phyloP scores from a whole-genome alignment of 768 basidiomycete genomes.

The Guyanaporus albipodus region DNA sequence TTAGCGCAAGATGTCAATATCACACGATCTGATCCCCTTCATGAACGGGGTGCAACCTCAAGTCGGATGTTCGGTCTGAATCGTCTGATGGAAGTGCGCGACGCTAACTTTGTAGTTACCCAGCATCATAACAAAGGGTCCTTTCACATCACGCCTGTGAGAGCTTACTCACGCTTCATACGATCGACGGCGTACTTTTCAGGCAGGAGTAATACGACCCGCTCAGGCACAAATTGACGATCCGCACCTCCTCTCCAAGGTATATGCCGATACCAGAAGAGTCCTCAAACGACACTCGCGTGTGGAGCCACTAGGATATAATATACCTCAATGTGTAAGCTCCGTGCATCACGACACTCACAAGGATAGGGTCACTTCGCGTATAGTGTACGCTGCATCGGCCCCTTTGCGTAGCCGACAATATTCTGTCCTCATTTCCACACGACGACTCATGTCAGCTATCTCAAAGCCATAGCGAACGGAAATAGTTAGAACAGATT shows the following conservation, averaged over 20 bases:
- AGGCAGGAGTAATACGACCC: conserved; percentile 5
- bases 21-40: conserved; percentile 14
- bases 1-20: neutral
- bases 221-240: conserved; percentile 10
- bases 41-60: neutral
- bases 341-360: neutral
- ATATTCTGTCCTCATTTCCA: too few relatives aligned
- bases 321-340: neutral
- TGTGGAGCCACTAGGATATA: neutral
- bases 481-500: neutral
- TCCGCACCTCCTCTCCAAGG: conserved; percentile 8
- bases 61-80: neutral
- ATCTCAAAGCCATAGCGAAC: neutral
- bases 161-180: neutral
- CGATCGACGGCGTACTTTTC: neutral
- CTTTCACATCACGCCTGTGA: conserved; percentile 1
- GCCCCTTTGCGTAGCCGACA: neutral
- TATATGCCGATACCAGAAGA: neutral
- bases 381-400: neutral
- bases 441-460: neutral
- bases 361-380: neutral
- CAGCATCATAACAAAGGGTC: too few relatives aligned
- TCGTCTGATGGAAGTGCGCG: conserved; percentile 1
- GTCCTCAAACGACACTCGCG: conserved; percentile 5
- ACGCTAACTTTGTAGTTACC: too few relatives aligned